phyloP scores from a whole-genome alignment of 1,284 basidiomycete genomes.

The Ceratobasidium papillatum region DNA sequence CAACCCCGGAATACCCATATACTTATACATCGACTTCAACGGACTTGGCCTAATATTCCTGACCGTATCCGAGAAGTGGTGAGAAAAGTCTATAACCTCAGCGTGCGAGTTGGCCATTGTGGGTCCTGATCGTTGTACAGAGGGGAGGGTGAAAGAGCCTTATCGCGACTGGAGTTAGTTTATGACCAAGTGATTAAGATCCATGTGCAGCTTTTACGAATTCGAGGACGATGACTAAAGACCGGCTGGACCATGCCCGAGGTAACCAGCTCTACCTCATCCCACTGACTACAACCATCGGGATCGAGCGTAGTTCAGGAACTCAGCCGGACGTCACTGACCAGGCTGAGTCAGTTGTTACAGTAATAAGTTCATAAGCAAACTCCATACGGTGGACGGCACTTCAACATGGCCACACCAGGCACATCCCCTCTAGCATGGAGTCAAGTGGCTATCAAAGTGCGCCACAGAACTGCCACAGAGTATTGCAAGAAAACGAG shows the following conservation, averaged over 20 bases:
- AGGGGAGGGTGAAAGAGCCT: background rate
- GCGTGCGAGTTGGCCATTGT: slow-evolving; percentile 32
- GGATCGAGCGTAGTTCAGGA: background rate
- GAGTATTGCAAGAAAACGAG: background rate
- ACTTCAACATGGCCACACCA: background rate
- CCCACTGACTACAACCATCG: background rate
- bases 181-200: background rate
- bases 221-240: slow-evolving; percentile 27
- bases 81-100: slow-evolving; percentile 64
- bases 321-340: background rate
- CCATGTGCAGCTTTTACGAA: slow-evolving; percentile 1
- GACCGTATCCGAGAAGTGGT: slow-evolving; percentile 67
- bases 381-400: no score
- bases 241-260: slow-evolving; percentile 11
- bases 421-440: background rate
- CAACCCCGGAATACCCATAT: slow-evolving; percentile 60
- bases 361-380: no score
- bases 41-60: slow-evolving; percentile 64
- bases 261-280: background rate
- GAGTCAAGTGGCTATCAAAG: background rate
- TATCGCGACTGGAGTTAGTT: background rate
- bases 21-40: slow-evolving; percentile 70
- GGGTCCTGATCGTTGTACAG: background rate
- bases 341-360: slow-evolving; percentile 11
- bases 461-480: background rate